Conservation (phyloP, 208 protist genomes). For the Willaertia magna region DNA sequence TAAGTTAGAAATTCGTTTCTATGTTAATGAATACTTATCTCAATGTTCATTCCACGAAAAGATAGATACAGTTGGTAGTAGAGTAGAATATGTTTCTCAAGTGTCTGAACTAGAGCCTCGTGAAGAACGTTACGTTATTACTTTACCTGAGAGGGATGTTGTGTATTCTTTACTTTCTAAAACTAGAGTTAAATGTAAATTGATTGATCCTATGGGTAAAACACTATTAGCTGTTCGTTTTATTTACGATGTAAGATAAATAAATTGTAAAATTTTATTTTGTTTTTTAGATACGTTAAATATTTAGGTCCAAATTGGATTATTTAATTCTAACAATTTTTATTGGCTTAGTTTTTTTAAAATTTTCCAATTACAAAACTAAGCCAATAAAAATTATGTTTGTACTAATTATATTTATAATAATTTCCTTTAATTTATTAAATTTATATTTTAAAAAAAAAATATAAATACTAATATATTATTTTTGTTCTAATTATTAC, state of each 20-base stretch:
- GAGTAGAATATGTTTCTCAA: not conserved
- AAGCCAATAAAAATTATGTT: too few species aligned
- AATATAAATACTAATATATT: too few species aligned
- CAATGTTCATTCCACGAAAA: conserved; percentile 2
- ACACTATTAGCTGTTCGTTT: not conserved
- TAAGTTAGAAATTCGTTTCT: conserved; percentile 15
- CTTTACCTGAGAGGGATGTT: not conserved
- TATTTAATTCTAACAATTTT: too few species aligned
- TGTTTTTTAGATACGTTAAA: too few species aligned
- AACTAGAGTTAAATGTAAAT: not conserved
- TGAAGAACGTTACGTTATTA: conserved; percentile 3
- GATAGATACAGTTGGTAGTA: not conserved
- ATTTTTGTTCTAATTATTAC: too few species aligned
- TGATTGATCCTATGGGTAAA: not conserved
- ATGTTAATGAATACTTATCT: not conserved
- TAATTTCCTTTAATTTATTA: too few species aligned
- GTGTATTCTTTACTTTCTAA: not conserved
- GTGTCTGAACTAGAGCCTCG: not conserved
- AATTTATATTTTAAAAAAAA: too few species aligned
- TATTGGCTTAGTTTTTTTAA: too few species aligned
- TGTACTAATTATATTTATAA: too few species aligned
- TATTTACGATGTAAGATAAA: conserved; percentile 12
- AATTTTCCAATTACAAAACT: too few species aligned
- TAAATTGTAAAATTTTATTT: too few species aligned
- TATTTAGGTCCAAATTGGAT: too few species aligned